phyloP scores from a whole-genome alignment of 2,329 filamentous ascomycete genomes.

The Penicillium aurantiogriseum region DNA sequence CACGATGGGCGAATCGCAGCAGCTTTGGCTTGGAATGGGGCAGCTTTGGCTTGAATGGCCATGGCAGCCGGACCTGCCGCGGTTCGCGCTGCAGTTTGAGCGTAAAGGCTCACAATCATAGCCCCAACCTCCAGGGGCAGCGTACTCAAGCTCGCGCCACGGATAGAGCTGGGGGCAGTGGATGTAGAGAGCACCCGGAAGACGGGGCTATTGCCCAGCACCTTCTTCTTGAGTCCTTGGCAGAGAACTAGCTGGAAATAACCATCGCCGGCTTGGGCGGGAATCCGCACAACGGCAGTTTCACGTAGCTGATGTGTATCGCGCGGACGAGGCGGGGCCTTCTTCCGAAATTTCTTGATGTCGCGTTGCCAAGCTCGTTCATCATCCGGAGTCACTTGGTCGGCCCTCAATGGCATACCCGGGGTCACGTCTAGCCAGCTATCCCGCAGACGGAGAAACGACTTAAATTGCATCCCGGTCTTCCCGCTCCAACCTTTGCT shows the following conservation, averaged over 20 bases:
- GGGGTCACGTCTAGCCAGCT: conserved; percentile 70
- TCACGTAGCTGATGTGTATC: conserved; percentile 58
- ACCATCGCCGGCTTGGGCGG: conserved; percentile 61
- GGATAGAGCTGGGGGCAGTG: conserved; percentile 58
- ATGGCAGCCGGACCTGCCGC: conserved; percentile 25
- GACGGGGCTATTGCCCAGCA: conserved; percentile 64
- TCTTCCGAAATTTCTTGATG: conserved; percentile 62
- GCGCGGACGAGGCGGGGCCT: conserved; percentile 46
- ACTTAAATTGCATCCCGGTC: conserved; percentile 65
- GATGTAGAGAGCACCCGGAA: conserved; percentile 69
- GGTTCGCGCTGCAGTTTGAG: conserved; percentile 33
- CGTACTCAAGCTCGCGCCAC: conserved; percentile 63
- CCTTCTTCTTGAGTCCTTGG: conserved; percentile 54
- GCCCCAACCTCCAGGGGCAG: conserved; percentile 64
- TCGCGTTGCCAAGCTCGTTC: conserved; percentile 69
- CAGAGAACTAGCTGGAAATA: conserved; percentile 69
- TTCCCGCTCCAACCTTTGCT: conserved; percentile 67
- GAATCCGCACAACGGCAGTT: conserved; percentile 64
- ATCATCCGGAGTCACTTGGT: conserved; percentile 55
- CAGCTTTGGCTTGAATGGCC: conserved; percentile 27
- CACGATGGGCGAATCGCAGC: conserved; percentile 31
- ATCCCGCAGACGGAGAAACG: conserved; percentile 58
- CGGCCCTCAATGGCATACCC: conserved; percentile 43
- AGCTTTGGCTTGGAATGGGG: conserved; percentile 26
- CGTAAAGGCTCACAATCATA: conserved; percentile 46